phyloP scores from a whole-genome alignment of 2,329 filamentous ascomycete species.

The Ascochyta fabae region DNA sequence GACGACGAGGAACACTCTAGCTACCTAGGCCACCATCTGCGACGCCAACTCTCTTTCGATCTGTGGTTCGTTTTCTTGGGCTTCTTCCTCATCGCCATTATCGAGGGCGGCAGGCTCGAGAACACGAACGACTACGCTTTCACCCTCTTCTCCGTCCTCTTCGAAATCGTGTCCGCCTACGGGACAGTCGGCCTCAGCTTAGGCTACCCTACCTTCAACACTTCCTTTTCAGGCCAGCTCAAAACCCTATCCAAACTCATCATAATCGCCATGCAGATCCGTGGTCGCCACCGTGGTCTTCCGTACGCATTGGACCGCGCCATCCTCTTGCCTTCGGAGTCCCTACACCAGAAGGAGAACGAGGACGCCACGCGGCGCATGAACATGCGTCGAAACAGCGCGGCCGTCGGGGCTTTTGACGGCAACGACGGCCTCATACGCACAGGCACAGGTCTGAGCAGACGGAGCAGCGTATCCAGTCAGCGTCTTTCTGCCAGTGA shows the following conservation, averaged over 20 bases:
- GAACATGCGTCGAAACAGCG: constrained; percentile 35
- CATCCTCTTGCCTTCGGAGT: constrained; percentile 70
- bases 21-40: constrained; percentile 90
- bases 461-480: constrained; percentile 23
- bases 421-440: constrained; percentile 20
- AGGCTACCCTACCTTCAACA: constrained; percentile 76
- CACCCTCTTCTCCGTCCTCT: constrained; percentile 56
- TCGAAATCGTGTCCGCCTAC: constrained; percentile 53
- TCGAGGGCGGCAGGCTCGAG: constrained; percentile 77
- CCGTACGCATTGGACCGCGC: constrained; percentile 73
- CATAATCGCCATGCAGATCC: constrained; percentile 71
- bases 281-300: constrained; percentile 69
- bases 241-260: constrained; percentile 70
- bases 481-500: constrained; percentile 12
- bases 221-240: constrained; percentile 85
- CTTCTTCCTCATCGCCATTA: constrained; percentile 89
- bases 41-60: constrained; percentile 93
- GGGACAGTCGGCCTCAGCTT: constrained; percentile 92
- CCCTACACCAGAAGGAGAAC: constrained; percentile 66
- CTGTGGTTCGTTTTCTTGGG: constrained; percentile 96
- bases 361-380: constrained; percentile 56
- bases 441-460: constrained; percentile 29
- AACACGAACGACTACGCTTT: constrained; percentile 62
- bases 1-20: constrained; percentile 67
- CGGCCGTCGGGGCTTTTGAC: constrained; percentile 18